Base-by-base conservation (phyloP, 495 filamentous ascomycete genomes). In the Neurospora discreta region DNA sequence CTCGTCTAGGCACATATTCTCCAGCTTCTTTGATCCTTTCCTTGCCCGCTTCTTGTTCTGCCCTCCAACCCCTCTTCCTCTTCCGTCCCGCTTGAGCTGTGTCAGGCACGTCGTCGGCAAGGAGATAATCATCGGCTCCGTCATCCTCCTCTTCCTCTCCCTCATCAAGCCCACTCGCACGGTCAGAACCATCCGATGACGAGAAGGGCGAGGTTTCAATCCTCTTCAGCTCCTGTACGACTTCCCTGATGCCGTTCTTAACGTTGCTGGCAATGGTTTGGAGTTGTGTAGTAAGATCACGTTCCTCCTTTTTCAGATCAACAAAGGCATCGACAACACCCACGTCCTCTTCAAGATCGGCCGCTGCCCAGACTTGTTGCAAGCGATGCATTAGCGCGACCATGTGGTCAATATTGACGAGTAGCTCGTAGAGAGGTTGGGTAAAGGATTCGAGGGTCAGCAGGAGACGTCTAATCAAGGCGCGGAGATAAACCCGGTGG, bases 271-370 rank as follows among this genome's bases (percentile, higher is more conserved):
- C 81, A 9, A 87, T 82, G 20, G 81, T 81, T 23, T 82, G 77
- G 33, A 97, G 80, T 71, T 90, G 86, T 20, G 82, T 79, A 75
- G 84, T 84, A 7, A 92, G 85, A 71, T 91, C 87, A 15, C 78
- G 77, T 74, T 93, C 91, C 78, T 95, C 93, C 39, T 85, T 82
- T 9, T 80, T 85, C 44, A 91, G 89, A 76, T 94, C 89, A 8
- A 87, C 86, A 76, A 91, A 86, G 3, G 87, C 88, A 75, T 94
- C 91, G 3, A 92, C 88, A 10, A 93, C 90, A 20, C 90, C 92
- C 74, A 91, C 91, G 75, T 95, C 92, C 10, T 85, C 84, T 75
- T 94, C 92, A 8, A 94, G 84, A 78, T 95, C 92, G 71, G 91
- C 85, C 11, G 90, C 88, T 20, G 86, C 84, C 81, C 93, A 93